Percentiles rank a stretch among this genome's conserved stretches.
Evolutionary conservation across 2,329 filamentous ascomycete species (phyloP).

Genomic region (Aspergillus caelatus): DNA sequence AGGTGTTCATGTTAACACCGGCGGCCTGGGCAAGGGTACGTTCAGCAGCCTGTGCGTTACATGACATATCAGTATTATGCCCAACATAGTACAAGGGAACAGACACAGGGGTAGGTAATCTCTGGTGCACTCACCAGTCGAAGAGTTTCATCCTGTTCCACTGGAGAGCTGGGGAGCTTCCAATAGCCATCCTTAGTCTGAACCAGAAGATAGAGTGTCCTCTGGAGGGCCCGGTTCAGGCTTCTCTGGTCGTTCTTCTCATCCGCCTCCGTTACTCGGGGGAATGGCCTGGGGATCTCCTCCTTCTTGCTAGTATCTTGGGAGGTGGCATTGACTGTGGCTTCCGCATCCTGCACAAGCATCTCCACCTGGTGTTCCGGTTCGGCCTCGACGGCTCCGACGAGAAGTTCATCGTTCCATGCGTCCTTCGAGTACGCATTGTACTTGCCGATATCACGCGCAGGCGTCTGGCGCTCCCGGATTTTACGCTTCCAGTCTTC

Average conservation of each 20-base stretch:
- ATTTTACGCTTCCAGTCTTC: slow-evolving; percentile 90
- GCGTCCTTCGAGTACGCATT: slow-evolving; percentile 71
- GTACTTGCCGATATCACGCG: slow-evolving; percentile 84
- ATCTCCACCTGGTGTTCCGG: slow-evolving; percentile 68
- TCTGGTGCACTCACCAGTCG: slow-evolving; percentile 68
- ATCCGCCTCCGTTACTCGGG: slow-evolving; percentile 78
- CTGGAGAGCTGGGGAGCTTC: slow-evolving; percentile 76
- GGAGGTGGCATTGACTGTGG: slow-evolving; percentile 41
- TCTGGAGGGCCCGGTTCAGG: slow-evolving; percentile 75
- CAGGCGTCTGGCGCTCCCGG: slow-evolving; percentile 72
- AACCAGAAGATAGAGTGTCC: slow-evolving; percentile 86
- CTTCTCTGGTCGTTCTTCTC: slow-evolving; percentile 71
- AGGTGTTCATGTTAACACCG: slow-evolving; percentile 97
- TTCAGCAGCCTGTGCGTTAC: slow-evolving; percentile 71
- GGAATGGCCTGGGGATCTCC: slow-evolving; percentile 69
- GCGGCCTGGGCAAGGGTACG: slow-evolving; percentile 75
- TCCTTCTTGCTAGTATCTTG: slow-evolving; percentile 57
- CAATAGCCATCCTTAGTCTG: slow-evolving; percentile 70
- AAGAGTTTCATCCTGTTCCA: slow-evolving; percentile 73
- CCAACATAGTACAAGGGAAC: not conserved
- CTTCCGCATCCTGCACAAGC: slow-evolving; percentile 74
- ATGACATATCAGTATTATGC: slow-evolving; percentile 8
- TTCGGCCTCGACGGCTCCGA: slow-evolving; percentile 70
- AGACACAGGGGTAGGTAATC: not conserved
- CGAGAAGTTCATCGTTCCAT: slow-evolving; percentile 89